Base-by-base conservation (phyloP, 2,329 filamentous ascomycete genomes). In the Plectosphaerella cucumerina region DNA sequence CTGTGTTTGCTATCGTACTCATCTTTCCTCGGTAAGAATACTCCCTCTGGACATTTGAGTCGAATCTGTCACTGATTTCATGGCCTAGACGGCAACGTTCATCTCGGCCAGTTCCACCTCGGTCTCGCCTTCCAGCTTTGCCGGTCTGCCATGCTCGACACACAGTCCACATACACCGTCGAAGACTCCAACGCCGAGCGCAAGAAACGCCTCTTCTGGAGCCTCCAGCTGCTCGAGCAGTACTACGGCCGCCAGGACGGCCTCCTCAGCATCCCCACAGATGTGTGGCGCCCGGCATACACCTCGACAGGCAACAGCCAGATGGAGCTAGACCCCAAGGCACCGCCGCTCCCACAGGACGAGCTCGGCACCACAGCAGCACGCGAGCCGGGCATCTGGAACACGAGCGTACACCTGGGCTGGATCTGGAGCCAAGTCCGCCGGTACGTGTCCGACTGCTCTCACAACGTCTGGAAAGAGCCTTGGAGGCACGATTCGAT, bases 401-500 rank as follows among this genome's bases (percentile, higher is more conserved):
- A 73, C 49, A 69, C 74, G 10, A 70, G 71, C 5, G 65, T 75
- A 1, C 71, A 77, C 48, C 69, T 79, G 1, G 73, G 72, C 1
- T 77, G 75, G 74, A 70, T 78, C 4, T 79, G 76, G 76, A 77
- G 73, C 49, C 66, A 70, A 37, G 70, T 73, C 1, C 53, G 70
- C 44, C 64, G 69, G 21, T 79, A 78, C 48, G 72, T 78, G 0
- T 74, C 70, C 1, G 69, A 78, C 53, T 78, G 75, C 50, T 64
- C 75, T 0, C 69, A 66, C 31, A 74, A 75, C 47, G 69, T 70
- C 12, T 61, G 77, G 33, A 74, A 70, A 46, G 76, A 78, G 51
- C 76, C 76, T 0, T 79, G 76, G 76, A 63, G 74, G 14, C 70
- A 75, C 55, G 75, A 78, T 59, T 79, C 76, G 1, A 73, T 71